Evolutionary conservation across 1,284 basidiomycete species (phyloP).

Genomic region (Uromyces viciae-fabae): DNA sequence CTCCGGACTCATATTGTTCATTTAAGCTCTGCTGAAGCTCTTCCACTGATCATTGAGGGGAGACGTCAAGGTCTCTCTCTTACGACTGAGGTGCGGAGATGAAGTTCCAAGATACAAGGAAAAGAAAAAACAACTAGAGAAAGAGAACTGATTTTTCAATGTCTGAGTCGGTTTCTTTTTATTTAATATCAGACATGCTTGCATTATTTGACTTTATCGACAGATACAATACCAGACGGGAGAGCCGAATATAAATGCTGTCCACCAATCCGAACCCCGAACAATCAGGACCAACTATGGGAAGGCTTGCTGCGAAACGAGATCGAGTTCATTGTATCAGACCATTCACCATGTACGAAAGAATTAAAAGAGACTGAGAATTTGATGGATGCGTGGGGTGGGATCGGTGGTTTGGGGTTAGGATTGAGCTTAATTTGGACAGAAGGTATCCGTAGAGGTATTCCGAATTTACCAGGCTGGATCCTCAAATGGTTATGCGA

Average conservation of each 20-base stretch:
- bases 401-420: slow-evolving; percentile 79
- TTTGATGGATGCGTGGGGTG: slow-evolving; percentile 86
- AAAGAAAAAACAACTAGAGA: neutral
- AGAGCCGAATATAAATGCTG: slow-evolving; percentile 85
- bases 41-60: slow-evolving; percentile 70
- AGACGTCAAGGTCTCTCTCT: slow-evolving; percentile 60
- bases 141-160: neutral
- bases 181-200: slow-evolving; percentile 31
- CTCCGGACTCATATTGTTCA: slow-evolving; percentile 88
- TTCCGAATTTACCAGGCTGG: slow-evolving; percentile 61
- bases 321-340: slow-evolving; percentile 85
- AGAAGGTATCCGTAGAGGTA: slow-evolving; percentile 60
- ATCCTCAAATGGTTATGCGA: slow-evolving; percentile 71
- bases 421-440: slow-evolving; percentile 82
- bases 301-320: slow-evolving; percentile 71
- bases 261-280: slow-evolving; percentile 75
- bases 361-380: slow-evolving; percentile 66
- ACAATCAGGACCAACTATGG: slow-evolving; percentile 72
- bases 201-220: slow-evolving; percentile 56
- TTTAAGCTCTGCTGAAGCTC: slow-evolving; percentile 74
- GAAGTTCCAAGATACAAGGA: neutral
- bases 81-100: slow-evolving; percentile 66
- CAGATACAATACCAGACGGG: slow-evolving; percentile 62
- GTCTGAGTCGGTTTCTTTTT: neutral
- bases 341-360: slow-evolving; percentile 82